Evolutionary conservation across 768 basidiomycete species (phyloP).

Genomic region (Boletus vermiculosoides): DNA sequence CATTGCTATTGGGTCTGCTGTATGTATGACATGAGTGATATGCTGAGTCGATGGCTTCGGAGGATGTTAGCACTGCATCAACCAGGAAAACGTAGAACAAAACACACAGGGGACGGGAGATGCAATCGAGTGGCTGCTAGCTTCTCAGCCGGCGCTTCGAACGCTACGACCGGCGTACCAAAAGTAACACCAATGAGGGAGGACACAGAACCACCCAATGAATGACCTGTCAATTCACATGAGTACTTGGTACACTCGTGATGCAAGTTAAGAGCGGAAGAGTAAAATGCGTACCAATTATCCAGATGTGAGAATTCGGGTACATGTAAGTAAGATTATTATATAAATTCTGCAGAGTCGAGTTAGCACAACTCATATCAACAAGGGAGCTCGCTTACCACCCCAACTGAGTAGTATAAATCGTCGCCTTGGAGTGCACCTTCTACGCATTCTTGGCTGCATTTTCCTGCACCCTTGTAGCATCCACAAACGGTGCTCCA

Average conservation of each 20-base stretch:
- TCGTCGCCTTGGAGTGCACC: constrained; percentile 74
- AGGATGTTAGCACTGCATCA: constrained; percentile 1
- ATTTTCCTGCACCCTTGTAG: constrained; percentile 69
- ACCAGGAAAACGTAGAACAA: background rate
- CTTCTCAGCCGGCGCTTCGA: constrained; percentile 80
- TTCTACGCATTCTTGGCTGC: constrained; percentile 81
- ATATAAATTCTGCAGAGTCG: constrained; percentile 69
- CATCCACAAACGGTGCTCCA: constrained; percentile 95
- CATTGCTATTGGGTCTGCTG: constrained; percentile 91
- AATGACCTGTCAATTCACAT: constrained; percentile 46
- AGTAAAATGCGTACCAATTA: constrained; percentile 52
- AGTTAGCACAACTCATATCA: background rate
- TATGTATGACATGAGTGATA: constrained; percentile 88
- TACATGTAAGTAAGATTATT: constrained; percentile 92
- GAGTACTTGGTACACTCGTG: background rate
- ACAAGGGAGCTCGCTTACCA: constrained; percentile 47
- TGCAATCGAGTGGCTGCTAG: constrained; percentile 75
- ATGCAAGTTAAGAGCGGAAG: background rate
- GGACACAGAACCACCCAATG: constrained; percentile 83
- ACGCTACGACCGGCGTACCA: constrained; percentile 88
- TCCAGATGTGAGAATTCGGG: constrained; percentile 86
- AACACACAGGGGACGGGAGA: constrained; percentile 76
- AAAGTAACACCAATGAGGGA: constrained; percentile 86
- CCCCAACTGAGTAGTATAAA: constrained; percentile 84
- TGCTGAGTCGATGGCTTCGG: constrained; percentile 66